phyloP scores from a whole-genome alignment of 129 eudicot species.

The Sambucus nigra region DNA sequence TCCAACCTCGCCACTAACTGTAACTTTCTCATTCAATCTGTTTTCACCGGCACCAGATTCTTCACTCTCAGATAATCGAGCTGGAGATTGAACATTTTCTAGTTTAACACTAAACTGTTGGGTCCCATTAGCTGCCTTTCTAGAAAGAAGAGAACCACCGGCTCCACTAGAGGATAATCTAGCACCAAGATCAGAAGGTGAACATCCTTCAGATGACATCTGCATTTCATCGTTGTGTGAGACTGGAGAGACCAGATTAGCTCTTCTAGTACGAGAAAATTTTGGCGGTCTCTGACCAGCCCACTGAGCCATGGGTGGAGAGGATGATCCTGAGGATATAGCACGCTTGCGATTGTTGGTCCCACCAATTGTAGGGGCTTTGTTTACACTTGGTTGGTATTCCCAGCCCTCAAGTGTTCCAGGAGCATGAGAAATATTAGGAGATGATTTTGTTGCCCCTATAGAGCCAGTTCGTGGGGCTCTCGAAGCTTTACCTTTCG shows the following conservation, averaged over 20 bases:
- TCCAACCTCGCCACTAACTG: conserved; percentile 15
- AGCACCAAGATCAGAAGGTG: conserved; percentile 55
- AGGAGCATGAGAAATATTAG: conserved; percentile 41
- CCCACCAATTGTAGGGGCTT: conserved; percentile 37
- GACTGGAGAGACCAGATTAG: conserved; percentile 74
- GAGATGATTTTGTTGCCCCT: conserved; percentile 41
- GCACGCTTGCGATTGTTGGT: conserved; percentile 51
- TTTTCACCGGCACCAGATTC: conserved; percentile 68
- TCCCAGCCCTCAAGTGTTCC: conserved; percentile 69
- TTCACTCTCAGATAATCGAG: conserved; percentile 72
- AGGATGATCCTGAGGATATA: conserved; percentile 54
- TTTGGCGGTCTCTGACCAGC: conserved; percentile 91
- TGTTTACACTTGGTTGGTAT: conserved; percentile 38
- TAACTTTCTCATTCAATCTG: conserved; percentile 33
- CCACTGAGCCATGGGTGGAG: conserved; percentile 86
- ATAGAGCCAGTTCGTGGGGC: conserved; percentile 49
- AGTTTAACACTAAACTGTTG: conserved; percentile 41
- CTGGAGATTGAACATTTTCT: conserved; percentile 60
- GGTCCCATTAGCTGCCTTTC: conserved; percentile 33
- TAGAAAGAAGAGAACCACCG: conserved; percentile 34
- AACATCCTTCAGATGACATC: conserved; percentile 57
- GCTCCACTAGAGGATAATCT: conserved; percentile 34
- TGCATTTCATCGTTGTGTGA: conserved; percentile 60
- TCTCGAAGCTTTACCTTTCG: conserved; percentile 80
- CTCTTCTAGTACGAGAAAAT: conserved; percentile 73